Conservation (phyloP, 139 green algal species). For the Eudorina sp. region DNA sequence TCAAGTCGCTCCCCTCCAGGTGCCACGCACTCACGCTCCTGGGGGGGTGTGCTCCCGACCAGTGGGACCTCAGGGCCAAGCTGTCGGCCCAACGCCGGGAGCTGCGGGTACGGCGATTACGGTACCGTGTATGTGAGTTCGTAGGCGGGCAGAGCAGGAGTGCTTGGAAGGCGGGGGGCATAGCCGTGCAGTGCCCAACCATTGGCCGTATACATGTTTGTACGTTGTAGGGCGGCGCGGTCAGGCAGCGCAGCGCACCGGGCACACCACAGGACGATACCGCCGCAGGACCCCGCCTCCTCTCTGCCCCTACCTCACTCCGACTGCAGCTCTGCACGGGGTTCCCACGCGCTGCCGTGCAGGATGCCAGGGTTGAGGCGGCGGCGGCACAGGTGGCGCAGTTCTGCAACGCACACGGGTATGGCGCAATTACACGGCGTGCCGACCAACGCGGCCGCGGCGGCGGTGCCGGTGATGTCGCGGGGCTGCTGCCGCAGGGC, state of each 20-base stretch:
- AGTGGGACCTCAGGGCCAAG: neutral
- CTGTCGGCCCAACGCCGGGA: conserved; percentile 4
- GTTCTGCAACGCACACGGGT: neutral
- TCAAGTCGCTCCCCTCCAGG: neutral
- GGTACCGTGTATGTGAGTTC: too few species aligned
- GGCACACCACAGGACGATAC: too few species aligned
- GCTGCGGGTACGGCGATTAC: neutral
- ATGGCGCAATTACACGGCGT: neutral
- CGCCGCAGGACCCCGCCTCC: too few species aligned
- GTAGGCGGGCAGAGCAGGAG: neutral
- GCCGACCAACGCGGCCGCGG: too few species aligned
- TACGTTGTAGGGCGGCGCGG: too few species aligned
- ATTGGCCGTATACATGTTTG: too few species aligned
- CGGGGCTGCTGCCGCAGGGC: neutral
- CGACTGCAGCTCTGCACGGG: neutral
- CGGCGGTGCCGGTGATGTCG: neutral
- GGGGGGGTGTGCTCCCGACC: neutral
- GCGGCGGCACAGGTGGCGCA: neutral
- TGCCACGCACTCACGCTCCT: neutral
- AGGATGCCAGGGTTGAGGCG: neutral
- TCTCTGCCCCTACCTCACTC: neutral
- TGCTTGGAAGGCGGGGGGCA: neutral
- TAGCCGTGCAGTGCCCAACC: too few species aligned
- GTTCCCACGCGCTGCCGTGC: neutral
- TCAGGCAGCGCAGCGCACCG: too few species aligned